Evolutionary conservation across 208 protist genomes (phyloP).

Genomic region (Naegleria fowleri): DNA sequence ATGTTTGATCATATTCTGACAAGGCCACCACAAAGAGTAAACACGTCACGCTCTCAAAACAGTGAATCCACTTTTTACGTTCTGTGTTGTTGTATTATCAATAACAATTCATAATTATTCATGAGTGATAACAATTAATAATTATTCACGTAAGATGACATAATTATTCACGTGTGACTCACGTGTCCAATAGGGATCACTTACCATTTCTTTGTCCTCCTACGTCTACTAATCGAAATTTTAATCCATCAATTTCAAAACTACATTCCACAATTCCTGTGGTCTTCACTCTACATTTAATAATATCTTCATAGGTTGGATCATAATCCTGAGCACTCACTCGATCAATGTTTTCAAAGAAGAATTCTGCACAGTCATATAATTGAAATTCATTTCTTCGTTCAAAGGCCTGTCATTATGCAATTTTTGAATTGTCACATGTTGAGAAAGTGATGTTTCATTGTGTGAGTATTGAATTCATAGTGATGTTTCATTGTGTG

Average conservation of each 20-base stretch:
- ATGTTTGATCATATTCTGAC: conserved; percentile 61
- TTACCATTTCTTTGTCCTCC: conserved; percentile 32
- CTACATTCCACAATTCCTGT: conserved; percentile 71
- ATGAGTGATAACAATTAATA: no score
- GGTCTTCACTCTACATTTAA: conserved; percentile 61
- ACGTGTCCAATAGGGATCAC: no score
- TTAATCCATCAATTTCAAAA: conserved; percentile 54
- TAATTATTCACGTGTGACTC: no score
- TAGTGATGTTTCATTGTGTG: no score
- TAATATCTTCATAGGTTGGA: conserved; percentile 62
- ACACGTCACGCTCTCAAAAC: conserved; percentile 69
- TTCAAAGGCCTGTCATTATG: background rate
- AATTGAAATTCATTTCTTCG: conserved; percentile 25
- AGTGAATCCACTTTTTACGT: conserved; percentile 52
- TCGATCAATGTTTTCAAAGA: conserved; percentile 23
- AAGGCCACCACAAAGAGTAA: conserved; percentile 61
- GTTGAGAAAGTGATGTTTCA: no score
- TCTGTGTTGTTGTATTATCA: background rate
- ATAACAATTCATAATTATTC: background rate
- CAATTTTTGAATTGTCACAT: no score
- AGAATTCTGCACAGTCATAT: conserved; percentile 4
- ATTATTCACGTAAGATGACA: no score
- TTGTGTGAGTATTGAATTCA: no score
- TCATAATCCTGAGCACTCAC: conserved; percentile 42
- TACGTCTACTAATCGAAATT: conserved; percentile 46